Evolutionary conservation across 2,329 filamentous ascomycete species (phyloP), one percentile per base, ranked within the genome.

Genomic region (Cercospora sesami): DNA sequence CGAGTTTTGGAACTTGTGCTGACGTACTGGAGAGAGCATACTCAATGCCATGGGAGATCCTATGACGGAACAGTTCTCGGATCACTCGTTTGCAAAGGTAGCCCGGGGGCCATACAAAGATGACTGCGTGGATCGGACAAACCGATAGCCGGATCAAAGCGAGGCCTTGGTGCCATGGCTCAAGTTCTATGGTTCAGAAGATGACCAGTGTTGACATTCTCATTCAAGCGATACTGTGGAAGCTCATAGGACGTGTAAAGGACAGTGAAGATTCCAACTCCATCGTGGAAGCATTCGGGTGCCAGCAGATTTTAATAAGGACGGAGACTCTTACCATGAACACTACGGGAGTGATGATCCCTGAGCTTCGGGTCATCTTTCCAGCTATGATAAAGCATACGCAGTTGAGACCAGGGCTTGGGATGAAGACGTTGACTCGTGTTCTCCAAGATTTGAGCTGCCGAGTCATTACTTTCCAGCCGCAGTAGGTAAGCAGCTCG

Each of bases 1-100:
- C 5, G 65, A 67, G 36, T 59, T 67, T 48, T 69, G 68, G 64
- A 69, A 64, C 18, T 21, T 67, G 21, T 42, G 60, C n/a, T 48
- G 39, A 62, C 1, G n/a, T 8, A 26, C 4, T 3, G 12, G 8
- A 8, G 14, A 16, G 23, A 28, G 10, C 48, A 26, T 12, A 21
- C 10, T 51, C 18, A 14, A 16, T 26, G 48, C 48, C 12, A 23
- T 2, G 7, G 10, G 12, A 28, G n/a, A 6, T 14, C 48, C 12
- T 7, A n/a, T 8, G 12, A 6, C 36, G 16, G 5, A 6, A 39
- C 16, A 5, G 14, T n/a, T 4, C 5, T 16, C 6, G 5, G 6
- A n/a, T n/a, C 1, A 18, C 5, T 23, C 48, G 14, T 53, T 12
- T 10, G n/a, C 42, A 23, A 48, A 48, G 12, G 18, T 18, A 9